Percentiles rank a stretch among this genome's conserved stretches.
Evolutionary conservation across 192 early-diverging fungal genomes (phyloP).

Genomic region (Glomus cerebriforme): DNA sequence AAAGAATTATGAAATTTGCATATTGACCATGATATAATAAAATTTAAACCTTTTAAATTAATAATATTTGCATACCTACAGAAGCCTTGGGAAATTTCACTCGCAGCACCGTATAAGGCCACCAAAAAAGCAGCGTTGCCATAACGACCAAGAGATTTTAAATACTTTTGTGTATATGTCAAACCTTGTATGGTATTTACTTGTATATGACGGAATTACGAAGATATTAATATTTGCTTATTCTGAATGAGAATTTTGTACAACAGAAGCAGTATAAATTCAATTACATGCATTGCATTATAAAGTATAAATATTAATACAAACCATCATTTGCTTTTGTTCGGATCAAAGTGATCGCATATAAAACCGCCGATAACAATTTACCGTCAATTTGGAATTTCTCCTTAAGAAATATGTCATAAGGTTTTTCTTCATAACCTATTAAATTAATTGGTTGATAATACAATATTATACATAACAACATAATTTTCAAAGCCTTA

Average conservation of each 20-base stretch:
- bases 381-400: constrained; percentile 65
- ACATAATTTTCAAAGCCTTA: background rate
- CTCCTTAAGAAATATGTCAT: constrained; percentile 46
- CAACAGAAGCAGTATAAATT: background rate
- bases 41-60: too few relatives aligned
- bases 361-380: constrained; percentile 63
- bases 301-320: too few relatives aligned
- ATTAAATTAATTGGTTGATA: constrained; percentile 11
- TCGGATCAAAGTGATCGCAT: constrained; percentile 60
- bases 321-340: constrained; percentile 39
- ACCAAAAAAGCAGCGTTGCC: constrained; percentile 81
- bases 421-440: constrained; percentile 49
- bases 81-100: constrained; percentile 89
- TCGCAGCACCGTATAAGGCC: constrained; percentile 85
- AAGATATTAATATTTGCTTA: too few relatives aligned
- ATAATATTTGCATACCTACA: constrained; percentile 57
- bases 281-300: too few relatives aligned
- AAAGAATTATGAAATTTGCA: background rate
- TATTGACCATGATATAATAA: background rate
- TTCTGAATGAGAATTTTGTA: too few relatives aligned
- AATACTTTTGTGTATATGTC: constrained; percentile 62
- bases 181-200: constrained; percentile 66
- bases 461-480: background rate
- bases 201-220: background rate
- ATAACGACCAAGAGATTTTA: constrained; percentile 82